phyloP scores from a whole-genome alignment of 2,329 filamentous ascomycete species.

The Colletotrichum sp. region DNA sequence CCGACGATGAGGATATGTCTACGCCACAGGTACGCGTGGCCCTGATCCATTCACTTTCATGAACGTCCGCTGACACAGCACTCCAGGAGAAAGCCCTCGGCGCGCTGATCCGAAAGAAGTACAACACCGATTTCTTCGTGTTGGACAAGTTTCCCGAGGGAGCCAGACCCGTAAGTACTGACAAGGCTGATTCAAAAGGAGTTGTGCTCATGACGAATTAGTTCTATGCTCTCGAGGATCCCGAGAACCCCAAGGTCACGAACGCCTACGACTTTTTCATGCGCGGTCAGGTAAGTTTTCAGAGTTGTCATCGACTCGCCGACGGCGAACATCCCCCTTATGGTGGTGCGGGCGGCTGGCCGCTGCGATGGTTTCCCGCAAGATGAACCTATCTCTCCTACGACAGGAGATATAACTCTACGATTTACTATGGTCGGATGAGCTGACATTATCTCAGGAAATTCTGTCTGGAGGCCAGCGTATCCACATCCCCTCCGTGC shows the following conservation, averaged over 20 bases:
- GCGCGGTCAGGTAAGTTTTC: constrained; percentile 60
- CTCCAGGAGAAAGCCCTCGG: constrained; percentile 86
- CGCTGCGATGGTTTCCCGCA: neutral
- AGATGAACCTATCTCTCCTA: neutral
- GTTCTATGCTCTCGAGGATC: constrained; percentile 89
- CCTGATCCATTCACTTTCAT: neutral
- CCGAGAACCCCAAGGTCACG: constrained; percentile 66
- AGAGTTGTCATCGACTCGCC: neutral
- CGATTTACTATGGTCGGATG: neutral
- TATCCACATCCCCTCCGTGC: constrained; percentile 76
- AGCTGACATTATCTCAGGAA: constrained; percentile 58
- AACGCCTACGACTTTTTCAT: constrained; percentile 86
- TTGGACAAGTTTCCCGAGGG: constrained; percentile 94
- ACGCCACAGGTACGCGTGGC: constrained; percentile 54
- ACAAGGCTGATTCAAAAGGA: neutral
- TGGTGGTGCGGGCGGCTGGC: neutral
- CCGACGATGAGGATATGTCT: constrained; percentile 79
- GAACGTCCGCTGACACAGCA: neutral
- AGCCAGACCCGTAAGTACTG: constrained; percentile 65
- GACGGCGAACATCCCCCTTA: neutral
- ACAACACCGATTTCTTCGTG: constrained; percentile 94
- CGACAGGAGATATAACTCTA: neutral
- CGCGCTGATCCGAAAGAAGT: constrained; percentile 84
- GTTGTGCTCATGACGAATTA: neutral
- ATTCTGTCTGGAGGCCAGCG: constrained; percentile 85